A percentile compares a stretch with the other conserved stretches of the same genome.
phyloP scores from a whole-genome alignment of 192 early-diverging fungal genomes.

The Mortierella alpina region DNA sequence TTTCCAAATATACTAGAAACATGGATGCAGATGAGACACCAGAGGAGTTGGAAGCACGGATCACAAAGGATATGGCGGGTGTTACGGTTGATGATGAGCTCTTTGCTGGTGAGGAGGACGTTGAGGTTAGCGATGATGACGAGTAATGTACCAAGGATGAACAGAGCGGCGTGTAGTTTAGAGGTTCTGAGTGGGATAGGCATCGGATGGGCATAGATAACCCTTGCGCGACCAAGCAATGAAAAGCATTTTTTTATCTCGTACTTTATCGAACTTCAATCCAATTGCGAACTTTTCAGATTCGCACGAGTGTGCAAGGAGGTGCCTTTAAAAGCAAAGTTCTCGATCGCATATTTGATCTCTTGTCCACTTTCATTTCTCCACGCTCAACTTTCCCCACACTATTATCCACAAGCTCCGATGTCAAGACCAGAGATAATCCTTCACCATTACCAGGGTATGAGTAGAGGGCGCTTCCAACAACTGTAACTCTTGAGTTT shows the following conservation, averaged over 20 bases:
- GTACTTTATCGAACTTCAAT: too few relatives aligned
- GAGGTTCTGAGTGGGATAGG: not conserved
- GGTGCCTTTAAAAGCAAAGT: too few relatives aligned
- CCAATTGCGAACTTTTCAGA: too few relatives aligned
- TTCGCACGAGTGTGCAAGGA: too few relatives aligned
- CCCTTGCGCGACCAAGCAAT: too few relatives aligned
- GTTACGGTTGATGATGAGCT: constrained; percentile 67
- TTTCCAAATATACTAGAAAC: constrained; percentile 76
- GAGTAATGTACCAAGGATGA: constrained; percentile 20
- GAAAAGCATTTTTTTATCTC: not conserved
- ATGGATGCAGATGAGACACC: constrained; percentile 66
- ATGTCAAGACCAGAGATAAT: constrained; percentile 37
- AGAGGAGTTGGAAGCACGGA: constrained; percentile 49
- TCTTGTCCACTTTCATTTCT: too few relatives aligned
- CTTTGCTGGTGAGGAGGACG: constrained; percentile 73
- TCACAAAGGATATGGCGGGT: constrained; percentile 35
- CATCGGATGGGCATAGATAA: too few relatives aligned
- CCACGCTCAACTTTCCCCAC: too few relatives aligned
- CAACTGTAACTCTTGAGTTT: too few relatives aligned
- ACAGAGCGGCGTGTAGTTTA: not conserved
- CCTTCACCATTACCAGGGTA: constrained; percentile 34
- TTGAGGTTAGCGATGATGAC: constrained; percentile 75
- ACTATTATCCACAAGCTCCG: too few relatives aligned
- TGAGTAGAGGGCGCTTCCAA: too few relatives aligned
- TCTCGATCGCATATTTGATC: too few relatives aligned